Evolutionary conservation across 2,329 filamentous ascomycete species (phyloP).

Genomic region (Cladosporium sp.): DNA sequence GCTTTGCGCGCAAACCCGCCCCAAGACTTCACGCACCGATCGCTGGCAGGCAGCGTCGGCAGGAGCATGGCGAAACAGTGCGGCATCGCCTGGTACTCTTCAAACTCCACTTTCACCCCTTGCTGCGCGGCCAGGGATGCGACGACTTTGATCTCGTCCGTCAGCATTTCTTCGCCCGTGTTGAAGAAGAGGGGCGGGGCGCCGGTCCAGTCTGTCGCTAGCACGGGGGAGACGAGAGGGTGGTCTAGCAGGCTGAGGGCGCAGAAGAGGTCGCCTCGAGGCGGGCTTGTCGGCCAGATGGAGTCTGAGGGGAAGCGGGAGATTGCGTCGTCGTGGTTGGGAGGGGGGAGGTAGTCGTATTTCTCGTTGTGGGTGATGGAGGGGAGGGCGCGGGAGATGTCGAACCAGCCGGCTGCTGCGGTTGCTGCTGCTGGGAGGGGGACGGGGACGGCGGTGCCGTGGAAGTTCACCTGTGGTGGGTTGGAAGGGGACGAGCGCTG

Average conservation of each 20-base stretch:
- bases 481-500: constrained; percentile 37
- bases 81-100: constrained; percentile 77
- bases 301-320: constrained; percentile 45
- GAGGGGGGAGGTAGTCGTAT: constrained; percentile 62
- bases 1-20: constrained; percentile 27
- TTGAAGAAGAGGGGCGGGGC: constrained; percentile 64
- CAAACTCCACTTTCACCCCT: constrained; percentile 59
- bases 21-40: constrained; percentile 36
- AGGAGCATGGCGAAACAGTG: constrained; percentile 58
- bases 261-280: constrained; percentile 46
- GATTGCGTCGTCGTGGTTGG: constrained; percentile 30
- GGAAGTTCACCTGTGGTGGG: constrained; percentile 53
- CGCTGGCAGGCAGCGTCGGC: constrained; percentile 28
- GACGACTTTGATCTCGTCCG: constrained; percentile 62
- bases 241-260: constrained; percentile 49
- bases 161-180: constrained; percentile 67
- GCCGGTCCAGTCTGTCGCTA: constrained; percentile 55
- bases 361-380: constrained; percentile 49
- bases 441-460: constrained; percentile 54
- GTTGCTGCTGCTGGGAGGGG: constrained; percentile 65
- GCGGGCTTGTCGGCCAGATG: constrained; percentile 44
- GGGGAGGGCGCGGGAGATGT: constrained; percentile 61
- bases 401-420: constrained; percentile 65
- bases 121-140: constrained; percentile 54
- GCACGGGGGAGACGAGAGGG: constrained; percentile 63